Base-by-base conservation (phyloP, 352 stramenopile species). In the Labyrinthula sp. region DNA sequence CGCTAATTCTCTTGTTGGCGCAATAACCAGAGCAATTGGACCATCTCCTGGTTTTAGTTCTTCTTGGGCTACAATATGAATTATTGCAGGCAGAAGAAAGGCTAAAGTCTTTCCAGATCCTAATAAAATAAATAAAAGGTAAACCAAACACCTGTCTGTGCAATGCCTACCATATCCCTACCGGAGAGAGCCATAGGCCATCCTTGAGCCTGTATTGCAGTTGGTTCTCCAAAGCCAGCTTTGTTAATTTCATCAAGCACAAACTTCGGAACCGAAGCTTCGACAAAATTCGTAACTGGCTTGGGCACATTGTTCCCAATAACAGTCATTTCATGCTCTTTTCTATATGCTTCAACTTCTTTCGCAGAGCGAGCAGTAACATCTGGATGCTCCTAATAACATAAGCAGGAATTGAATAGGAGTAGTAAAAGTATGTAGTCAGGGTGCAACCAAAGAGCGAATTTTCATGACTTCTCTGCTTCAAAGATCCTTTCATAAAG, bases 31-130 rank as follows among this genome's bases (percentile, higher is more conserved):
- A 6, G 94, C 81, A 61, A 98, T 98, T 15, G 89, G 90, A 24
- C 90, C 90, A 55, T 99, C 89, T n/a, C 88, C 90, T 27, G 76
- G 82, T 65, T 95, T 81, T 12, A 88, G 63, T 48, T 87, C 83
- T 39, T 66, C 72, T 73, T 89, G 65, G 36, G 60, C 89, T 68
- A 96, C 95, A 71, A 99, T 97, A 67, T 99, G 90, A 57, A 99
- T 91, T 74, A 97, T 95, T 25, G 79, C 88, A 8, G 89, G 89
- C n/a, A 98, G 68, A 59, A 97, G 73, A 69, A 97, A 98, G 24
- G 87, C 82, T 34, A 95, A 55, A 21, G 88, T 96, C 63, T 96
- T 96, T 40, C 89, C 89, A 3, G 77, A 93, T 1, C 89, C n/a
- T n/a, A n/a, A n/a, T n/a, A n/a, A n/a, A n/a, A n/a, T n/a, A n/a